phyloP scores from a whole-genome alignment of 495 filamentous ascomycete genomes.

The Penicillium psychrofluorescens region DNA sequence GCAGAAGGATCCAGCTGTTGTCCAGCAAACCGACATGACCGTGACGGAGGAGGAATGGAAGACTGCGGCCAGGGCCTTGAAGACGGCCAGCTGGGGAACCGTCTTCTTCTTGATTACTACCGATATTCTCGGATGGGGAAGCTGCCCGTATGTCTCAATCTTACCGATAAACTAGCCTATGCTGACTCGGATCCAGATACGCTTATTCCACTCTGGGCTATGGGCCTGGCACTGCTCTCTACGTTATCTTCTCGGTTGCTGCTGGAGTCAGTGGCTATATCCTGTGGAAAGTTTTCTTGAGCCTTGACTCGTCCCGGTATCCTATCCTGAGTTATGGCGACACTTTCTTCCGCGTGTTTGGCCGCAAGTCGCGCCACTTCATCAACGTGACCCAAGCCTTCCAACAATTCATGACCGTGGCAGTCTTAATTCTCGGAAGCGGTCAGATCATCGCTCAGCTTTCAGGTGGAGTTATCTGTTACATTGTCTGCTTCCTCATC shows the following conservation, averaged over 20 bases:
- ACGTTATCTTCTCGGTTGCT: constrained; percentile 13
- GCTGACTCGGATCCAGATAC: too few relatives aligned
- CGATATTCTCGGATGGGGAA: constrained; percentile 52
- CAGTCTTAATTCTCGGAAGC: constrained; percentile 45
- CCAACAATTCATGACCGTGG: constrained; percentile 46
- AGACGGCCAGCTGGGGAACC: constrained; percentile 42
- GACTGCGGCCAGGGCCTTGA: constrained; percentile 33
- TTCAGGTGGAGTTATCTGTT: constrained; percentile 35
- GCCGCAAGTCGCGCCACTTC: constrained; percentile 39
- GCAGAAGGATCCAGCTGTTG: too few relatives aligned
- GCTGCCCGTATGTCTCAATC: constrained; percentile 14
- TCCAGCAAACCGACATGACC: too few relatives aligned
- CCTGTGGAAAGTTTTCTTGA: constrained; percentile 49
- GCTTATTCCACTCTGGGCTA: constrained; percentile 15
- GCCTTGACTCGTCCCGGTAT: constrained; percentile 46
- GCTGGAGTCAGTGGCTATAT: constrained; percentile 36
- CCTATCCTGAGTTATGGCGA: constrained; percentile 51
- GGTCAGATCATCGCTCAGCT: constrained; percentile 30
- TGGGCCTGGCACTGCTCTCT: constrained; percentile 13
- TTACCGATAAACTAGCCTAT: too few relatives aligned
- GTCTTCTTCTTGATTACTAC: constrained; percentile 58
- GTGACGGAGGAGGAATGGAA: too few relatives aligned
- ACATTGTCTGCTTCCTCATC: constrained; percentile 41
- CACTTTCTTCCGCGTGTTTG: constrained; percentile 48
- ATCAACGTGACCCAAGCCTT: constrained; percentile 48